Percentiles rank a stretch among this genome's conserved stretches.
phyloP scores from a whole-genome alignment of 75 land plant species.

The Larix kaempferi region DNA sequence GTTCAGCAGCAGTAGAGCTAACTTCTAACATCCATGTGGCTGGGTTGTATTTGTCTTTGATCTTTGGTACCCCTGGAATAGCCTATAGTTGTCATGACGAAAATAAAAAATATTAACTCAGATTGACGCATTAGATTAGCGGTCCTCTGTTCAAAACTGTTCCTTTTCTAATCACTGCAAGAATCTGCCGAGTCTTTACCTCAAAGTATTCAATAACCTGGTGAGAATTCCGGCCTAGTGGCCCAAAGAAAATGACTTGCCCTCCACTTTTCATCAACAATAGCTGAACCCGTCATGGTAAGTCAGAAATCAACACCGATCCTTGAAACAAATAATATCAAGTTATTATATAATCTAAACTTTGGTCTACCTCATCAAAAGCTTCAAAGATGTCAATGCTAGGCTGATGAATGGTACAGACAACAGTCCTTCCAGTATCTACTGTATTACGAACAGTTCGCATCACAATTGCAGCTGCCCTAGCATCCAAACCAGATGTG shows the following conservation, averaged over 20 bases:
- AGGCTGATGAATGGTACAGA: conserved; percentile 76
- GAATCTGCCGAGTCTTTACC: conserved; percentile 31
- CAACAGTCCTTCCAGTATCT: conserved; percentile 69
- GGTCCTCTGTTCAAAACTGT: background rate
- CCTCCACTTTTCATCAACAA: conserved; percentile 79
- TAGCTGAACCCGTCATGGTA: conserved; percentile 26
- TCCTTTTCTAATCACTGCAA: background rate
- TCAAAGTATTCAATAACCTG: conserved; percentile 74
- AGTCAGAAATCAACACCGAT: background rate
- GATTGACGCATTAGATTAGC: too few species aligned
- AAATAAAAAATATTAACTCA: background rate
- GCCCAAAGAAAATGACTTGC: conserved; percentile 72
- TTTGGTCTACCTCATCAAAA: conserved; percentile 62
- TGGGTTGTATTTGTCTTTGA: conserved; percentile 51
- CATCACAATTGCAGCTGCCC: conserved; percentile 78
- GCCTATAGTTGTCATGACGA: conserved; percentile 16
- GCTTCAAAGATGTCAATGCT: conserved; percentile 78
- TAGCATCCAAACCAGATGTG: conserved; percentile 72
- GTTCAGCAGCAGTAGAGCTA: conserved; percentile 29
- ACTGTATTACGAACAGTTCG: conserved; percentile 67
- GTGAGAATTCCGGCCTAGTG: conserved; percentile 59
- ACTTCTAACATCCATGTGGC: conserved; percentile 76
- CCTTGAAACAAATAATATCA: too few species aligned
- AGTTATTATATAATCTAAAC: background rate
- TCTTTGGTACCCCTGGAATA: conserved; percentile 48